Evolutionary conservation across 441 rosid species (phyloP), one percentile per base, ranked within the genome.

Genomic region (Bruguiera hainesii): DNA sequence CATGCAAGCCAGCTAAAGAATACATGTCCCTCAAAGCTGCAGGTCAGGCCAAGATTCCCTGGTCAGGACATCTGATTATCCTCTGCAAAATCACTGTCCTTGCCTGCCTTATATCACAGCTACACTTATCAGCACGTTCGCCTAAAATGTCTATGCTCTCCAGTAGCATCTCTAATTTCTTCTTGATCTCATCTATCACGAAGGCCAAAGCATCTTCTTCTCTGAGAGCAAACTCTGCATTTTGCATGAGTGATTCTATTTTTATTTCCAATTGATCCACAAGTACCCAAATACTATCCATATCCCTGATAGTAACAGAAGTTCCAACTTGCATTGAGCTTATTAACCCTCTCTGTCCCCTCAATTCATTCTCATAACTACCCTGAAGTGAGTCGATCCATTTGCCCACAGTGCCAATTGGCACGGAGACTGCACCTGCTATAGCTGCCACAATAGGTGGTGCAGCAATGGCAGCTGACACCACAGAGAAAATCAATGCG

Each of bases 381-480:
- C 80, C 86, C 92, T 88, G 86, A 15, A 91, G 70, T 0, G 87
- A 82, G 56, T 85, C 83, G 0, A 86, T 76, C 98, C 98, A 94
- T 61, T 87, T 89, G 42, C 98, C 98, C 78, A 89, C 83, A 0
- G 98, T 79, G 1, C 89, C 92, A 0, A 89, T 7, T 0, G 97
- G 96, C 50, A 84, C 75, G 0, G 98, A 33, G 0, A 88, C 56
- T 6, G 89, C 97, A 9, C 89, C 91, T 0, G 98, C 96, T 0
- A 91, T 63, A 50, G 98, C 96, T 1, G 84, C 85, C 5, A 89
- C 84, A 16, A 89, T 84, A 0, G 98, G 89, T 0, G 97, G 97
- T 9, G 96, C 89, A 2, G 87, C 82, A 76, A 89, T 73, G 25
- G 98, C 92, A 1, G 96, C 96, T 3, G 96, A 96, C 75, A 89